phyloP scores from a whole-genome alignment of 1,284 basidiomycete genomes.

The Rhizopogon parksii region DNA sequence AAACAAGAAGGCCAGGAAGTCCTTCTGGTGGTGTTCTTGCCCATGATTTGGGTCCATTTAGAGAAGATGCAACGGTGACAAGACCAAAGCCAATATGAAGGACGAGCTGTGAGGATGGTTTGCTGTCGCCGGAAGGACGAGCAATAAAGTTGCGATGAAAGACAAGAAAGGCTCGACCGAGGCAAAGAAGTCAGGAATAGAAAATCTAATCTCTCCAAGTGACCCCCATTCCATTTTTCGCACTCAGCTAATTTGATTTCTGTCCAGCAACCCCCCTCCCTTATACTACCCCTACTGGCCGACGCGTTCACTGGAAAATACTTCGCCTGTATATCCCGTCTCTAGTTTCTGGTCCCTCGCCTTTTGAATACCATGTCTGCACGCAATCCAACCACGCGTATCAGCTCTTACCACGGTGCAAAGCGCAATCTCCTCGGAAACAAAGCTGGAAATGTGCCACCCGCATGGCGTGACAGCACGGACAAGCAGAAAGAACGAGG shows the following conservation, averaged over 20 bases:
- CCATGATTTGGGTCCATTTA: conserved; percentile 24
- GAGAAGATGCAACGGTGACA: too few relatives aligned
- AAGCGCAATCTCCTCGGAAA: conserved; percentile 56
- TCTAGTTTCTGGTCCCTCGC: neutral
- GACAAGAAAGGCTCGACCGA: neutral
- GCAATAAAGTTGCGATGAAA: neutral
- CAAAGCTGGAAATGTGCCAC: conserved; percentile 44
- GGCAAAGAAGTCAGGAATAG: neutral
- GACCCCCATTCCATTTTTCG: neutral
- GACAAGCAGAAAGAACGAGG: conserved; percentile 34
- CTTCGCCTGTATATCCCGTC: neutral
- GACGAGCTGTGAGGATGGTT: neutral
- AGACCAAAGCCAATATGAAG: neutral
- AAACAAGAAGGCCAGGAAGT: conserved; percentile 39
- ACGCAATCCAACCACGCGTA: conserved; percentile 25
- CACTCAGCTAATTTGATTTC: too few relatives aligned
- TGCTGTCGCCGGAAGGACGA: neutral
- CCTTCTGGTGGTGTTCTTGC: conserved; percentile 34
- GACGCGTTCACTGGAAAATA: neutral
- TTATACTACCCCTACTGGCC: too few relatives aligned
- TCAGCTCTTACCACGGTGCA: conserved; percentile 43
- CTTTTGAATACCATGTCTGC: neutral
- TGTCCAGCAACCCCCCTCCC: neutral
- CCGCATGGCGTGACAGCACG: conserved; percentile 50
- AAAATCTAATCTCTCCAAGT: conserved; percentile 2